Conservation (phyloP, 2,329 filamentous ascomycete genomes). For the Clonostachys solani region DNA sequence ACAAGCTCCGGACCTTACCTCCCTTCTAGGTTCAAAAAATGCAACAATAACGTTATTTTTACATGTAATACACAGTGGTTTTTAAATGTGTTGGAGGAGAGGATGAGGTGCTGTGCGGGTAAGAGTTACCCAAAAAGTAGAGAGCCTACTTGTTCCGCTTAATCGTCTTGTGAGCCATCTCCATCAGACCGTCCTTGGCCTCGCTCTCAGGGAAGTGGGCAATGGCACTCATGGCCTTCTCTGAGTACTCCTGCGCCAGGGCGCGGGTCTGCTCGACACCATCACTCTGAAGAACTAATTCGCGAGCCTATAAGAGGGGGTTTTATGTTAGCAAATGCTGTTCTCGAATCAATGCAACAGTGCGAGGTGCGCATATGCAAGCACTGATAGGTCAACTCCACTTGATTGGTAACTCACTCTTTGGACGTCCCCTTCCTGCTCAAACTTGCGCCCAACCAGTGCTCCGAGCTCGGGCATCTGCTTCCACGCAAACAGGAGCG, state of each 20-base stretch:
- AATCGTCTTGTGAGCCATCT: constrained; percentile 93
- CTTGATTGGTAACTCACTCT: constrained; percentile 52
- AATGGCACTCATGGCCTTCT: constrained; percentile 84
- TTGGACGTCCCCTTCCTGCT: constrained; percentile 75
- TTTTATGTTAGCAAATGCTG: neutral
- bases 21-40: neutral
- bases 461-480: constrained; percentile 77
- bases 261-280: constrained; percentile 90
- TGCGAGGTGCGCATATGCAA: constrained; percentile 5
- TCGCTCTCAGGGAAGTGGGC: constrained; percentile 86
- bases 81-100: neutral
- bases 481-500: constrained; percentile 94
- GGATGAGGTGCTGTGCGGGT: neutral
- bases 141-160: constrained; percentile 74
- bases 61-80: neutral
- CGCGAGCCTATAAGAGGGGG: constrained; percentile 61
- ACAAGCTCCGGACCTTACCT: neutral
- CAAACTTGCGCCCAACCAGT: constrained; percentile 89
- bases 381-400: neutral
- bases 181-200: constrained; percentile 83
- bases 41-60: neutral
- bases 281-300: constrained; percentile 77
- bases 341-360: neutral
- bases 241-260: constrained; percentile 84
- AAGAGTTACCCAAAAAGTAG: neutral